A percentile compares a stretch with the other conserved stretches of the same genome.
Evolutionary conservation across 2,329 filamentous ascomycete genomes (phyloP).

Genomic region (Microdochium trichocladiopsis): DNA sequence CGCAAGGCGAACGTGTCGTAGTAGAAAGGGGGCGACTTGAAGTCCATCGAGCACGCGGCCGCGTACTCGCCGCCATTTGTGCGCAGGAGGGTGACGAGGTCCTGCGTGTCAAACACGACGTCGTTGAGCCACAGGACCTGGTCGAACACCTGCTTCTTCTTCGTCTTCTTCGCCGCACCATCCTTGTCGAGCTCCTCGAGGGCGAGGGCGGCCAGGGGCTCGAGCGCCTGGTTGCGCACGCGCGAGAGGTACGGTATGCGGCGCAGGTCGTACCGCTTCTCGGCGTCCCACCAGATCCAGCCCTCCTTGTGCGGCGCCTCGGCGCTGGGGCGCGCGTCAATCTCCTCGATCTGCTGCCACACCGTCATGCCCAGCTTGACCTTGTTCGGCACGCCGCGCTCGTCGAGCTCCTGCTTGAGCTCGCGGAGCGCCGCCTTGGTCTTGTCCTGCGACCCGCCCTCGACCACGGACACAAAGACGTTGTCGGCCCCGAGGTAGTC

Average conservation of each 20-base stretch:
- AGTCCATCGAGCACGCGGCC: slow-evolving; percentile 55
- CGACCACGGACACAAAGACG: slow-evolving; percentile 58
- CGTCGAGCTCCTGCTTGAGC: slow-evolving; percentile 45
- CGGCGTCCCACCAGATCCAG: slow-evolving; percentile 51
- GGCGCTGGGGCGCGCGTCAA: slow-evolving; percentile 29
- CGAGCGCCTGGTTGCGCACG: slow-evolving; percentile 55
- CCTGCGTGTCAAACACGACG: slow-evolving; percentile 45
- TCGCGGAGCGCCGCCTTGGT: slow-evolving; percentile 55
- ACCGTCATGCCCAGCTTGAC: slow-evolving; percentile 49
- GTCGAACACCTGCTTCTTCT: slow-evolving; percentile 46
- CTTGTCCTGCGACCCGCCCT: slow-evolving; percentile 62
- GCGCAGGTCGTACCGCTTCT: slow-evolving; percentile 46
- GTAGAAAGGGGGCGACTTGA: slow-evolving; percentile 41
- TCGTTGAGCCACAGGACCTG: slow-evolving; percentile 55
- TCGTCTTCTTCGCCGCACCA: no score
- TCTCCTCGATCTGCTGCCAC: slow-evolving; percentile 48
- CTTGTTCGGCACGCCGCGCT: slow-evolving; percentile 41
- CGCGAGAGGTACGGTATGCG: slow-evolving; percentile 62
- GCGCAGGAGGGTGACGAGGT: slow-evolving; percentile 44
- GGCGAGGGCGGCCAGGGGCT: slow-evolving; percentile 46
- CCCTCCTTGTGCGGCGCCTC: slow-evolving; percentile 34
- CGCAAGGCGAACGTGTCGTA: slow-evolving; percentile 58
- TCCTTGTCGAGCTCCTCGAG: no score
- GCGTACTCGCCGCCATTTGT: slow-evolving; percentile 50
- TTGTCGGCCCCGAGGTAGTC: slow-evolving; percentile 52